Conservation (phyloP, 129 eudicot species). For the Helianthus tuberosus region DNA sequence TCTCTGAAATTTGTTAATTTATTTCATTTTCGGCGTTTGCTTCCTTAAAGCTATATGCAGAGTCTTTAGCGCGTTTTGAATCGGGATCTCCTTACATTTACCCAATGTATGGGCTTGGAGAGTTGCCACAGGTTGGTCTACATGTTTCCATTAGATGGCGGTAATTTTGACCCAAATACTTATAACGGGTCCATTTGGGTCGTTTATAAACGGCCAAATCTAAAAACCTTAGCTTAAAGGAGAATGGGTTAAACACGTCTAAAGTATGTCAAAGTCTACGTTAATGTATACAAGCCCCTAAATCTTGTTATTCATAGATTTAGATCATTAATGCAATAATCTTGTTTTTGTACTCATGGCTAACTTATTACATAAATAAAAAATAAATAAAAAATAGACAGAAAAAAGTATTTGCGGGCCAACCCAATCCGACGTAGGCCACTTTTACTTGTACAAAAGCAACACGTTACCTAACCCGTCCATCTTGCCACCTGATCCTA, state of each 20-base stretch:
- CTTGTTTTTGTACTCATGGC: not conserved
- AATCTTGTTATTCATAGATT: constrained; percentile 8
- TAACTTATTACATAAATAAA: not conserved
- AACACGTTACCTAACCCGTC: constrained; percentile 2
- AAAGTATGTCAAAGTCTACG: not conserved
- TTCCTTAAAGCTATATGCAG: constrained; percentile 78
- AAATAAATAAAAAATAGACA: too few species aligned
- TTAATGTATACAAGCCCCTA: constrained; percentile 3
- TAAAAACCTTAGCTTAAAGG: not conserved
- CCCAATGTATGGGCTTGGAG: constrained; percentile 95
- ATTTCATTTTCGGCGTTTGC: constrained; percentile 10
- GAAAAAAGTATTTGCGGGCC: not conserved
- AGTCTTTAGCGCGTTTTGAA: constrained; percentile 87
- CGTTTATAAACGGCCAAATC: not conserved
- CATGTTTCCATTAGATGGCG: constrained; percentile 7
- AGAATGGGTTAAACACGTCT: not conserved
- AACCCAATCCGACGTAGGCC: not conserved
- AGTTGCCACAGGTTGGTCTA: constrained; percentile 85
- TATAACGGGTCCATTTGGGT: not conserved
- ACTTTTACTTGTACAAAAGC: not conserved
- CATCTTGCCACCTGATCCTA: constrained; percentile 13
- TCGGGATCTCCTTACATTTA: constrained; percentile 93
- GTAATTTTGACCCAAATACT: not conserved
- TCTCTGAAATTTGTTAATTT: constrained; percentile 5
- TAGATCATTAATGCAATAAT: not conserved